Evolutionary conservation across 495 filamentous ascomycete genomes (phyloP).

Genomic region (Terfezia claveryi): DNA sequence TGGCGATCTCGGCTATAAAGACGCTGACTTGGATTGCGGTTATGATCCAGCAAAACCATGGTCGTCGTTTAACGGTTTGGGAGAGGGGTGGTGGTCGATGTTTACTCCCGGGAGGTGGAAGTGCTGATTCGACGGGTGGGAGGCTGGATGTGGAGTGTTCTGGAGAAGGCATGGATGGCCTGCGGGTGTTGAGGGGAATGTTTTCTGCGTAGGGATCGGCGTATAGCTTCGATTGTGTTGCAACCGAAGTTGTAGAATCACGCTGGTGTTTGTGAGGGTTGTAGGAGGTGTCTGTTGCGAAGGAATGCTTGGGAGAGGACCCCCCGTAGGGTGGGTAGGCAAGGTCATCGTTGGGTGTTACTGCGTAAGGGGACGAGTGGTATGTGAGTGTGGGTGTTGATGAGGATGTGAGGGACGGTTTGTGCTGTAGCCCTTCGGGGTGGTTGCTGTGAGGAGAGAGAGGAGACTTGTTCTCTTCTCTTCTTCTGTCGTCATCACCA

Average conservation of each 20-base stretch:
- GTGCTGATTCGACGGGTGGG: conserved; percentile 27
- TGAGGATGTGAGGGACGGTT: too few species aligned
- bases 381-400: too few species aligned
- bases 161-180: not conserved
- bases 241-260: conserved; percentile 4
- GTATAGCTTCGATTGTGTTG: conserved; percentile 19
- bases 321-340: conserved; percentile 1
- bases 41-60: conserved; percentile 65
- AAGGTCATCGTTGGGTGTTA: conserved; percentile 19
- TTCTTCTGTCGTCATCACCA: not conserved
- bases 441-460: too few species aligned
- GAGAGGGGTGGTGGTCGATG: conserved; percentile 16
- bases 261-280: conserved; percentile 13
- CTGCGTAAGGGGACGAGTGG: not conserved
- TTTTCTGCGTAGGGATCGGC: conserved; percentile 29
- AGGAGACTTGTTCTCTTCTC: not conserved
- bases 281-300: conserved; percentile 17
- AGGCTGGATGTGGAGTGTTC: not conserved
- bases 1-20: conserved; percentile 78
- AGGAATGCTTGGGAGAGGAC: conserved; percentile 12
- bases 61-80: conserved; percentile 25
- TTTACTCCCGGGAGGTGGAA: conserved; percentile 21
- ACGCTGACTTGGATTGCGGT: conserved; percentile 57
- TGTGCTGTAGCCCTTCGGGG: too few species aligned
- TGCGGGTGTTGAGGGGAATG: conserved; percentile 26